Conservation (phyloP, 495 filamentous ascomycete genomes). For the Aspergillus saccharolyticus region DNA sequence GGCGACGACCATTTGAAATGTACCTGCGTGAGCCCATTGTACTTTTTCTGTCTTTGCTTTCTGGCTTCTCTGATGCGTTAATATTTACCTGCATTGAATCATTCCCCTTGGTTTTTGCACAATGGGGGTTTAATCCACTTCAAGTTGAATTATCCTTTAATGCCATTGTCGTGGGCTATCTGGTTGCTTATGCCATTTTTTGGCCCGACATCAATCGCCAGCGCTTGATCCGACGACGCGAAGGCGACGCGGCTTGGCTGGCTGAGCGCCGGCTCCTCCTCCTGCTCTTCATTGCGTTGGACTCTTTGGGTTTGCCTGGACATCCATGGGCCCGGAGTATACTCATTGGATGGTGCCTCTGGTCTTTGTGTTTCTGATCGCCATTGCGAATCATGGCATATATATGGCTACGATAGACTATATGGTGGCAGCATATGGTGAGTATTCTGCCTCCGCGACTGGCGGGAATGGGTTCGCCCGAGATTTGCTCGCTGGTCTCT, state of each 20-base stretch:
- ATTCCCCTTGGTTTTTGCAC: conserved; percentile 57
- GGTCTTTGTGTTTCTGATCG: conserved; percentile 56
- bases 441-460: conserved; percentile 73
- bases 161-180: conserved; percentile 59
- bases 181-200: conserved; percentile 59
- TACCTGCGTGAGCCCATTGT: conserved; percentile 75
- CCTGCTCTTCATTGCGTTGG: conserved; percentile 61
- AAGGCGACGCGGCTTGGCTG: conserved; percentile 46
- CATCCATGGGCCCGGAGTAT: conserved; percentile 53
- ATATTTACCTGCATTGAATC: conserved; percentile 76
- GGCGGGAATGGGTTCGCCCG: conserved; percentile 59
- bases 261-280: conserved; percentile 54
- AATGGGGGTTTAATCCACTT: conserved; percentile 56
- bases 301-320: conserved; percentile 65
- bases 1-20: conserved; percentile 72
- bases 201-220: conserved; percentile 59
- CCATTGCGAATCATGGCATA: conserved; percentile 65
- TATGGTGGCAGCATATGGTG: conserved; percentile 77
- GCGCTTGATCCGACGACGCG: conserved; percentile 33
- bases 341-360: conserved; percentile 59
- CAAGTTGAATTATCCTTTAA: conserved; percentile 58
- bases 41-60: conserved; percentile 63
- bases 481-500: conserved; percentile 44
- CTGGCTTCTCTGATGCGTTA: conserved; percentile 73
- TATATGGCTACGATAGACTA: conserved; percentile 84